Evolutionary conservation across 352 stramenopile genomes (phyloP), one percentile per base, ranked within the genome.

Genomic region (Pythium folliculosum): DNA sequence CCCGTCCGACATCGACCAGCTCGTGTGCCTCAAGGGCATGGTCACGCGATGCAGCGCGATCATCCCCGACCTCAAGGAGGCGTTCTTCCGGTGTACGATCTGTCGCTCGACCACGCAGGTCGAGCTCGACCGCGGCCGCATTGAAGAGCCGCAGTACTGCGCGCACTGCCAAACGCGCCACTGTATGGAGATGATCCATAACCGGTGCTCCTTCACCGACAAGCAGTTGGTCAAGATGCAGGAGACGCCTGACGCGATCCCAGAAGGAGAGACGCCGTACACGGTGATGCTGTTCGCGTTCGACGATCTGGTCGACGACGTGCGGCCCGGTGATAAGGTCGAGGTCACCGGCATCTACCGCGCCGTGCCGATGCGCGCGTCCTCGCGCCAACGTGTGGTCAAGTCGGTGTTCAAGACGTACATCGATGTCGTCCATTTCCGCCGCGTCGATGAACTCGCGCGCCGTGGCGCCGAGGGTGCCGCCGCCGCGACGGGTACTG

Each of bases 201-300:
- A 99, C 76, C 92, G 95, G 13, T 99, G 96, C 67, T 76, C 96
- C 32, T 99, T 99, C 82, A 97, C 88, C 5, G 97, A 99, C 86
- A 99, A 99, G 76, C 97, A 99, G 78, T 82, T 99, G 73, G 84
- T 99, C 35, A 97, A 98, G 70, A 90, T 99, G 73, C 97, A 99
- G 70, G 98, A 99, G 76, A 99, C 95, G 13, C 97, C 97, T 0
- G 96, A 99, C 66, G 91, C 97, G 64, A 98, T 99, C 63, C 97
- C 97, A 1, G 97, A 99, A 54, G 98, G 97, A 47, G 97, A 99
- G 77, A 99, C 97, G n/a, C 98, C 97, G 6, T 97, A 98, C 52
- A 98, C 90, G 12, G 89, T 99, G 50, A 97, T 98, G 44, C 75
- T 99, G 1, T 99, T 99, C 86, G 95, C 92, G 6, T 99, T 99